Evolutionary conservation across 495 filamentous ascomycete species (phyloP), one percentile per base, ranked within the genome.

Genomic region (Penicillium angulare): DNA sequence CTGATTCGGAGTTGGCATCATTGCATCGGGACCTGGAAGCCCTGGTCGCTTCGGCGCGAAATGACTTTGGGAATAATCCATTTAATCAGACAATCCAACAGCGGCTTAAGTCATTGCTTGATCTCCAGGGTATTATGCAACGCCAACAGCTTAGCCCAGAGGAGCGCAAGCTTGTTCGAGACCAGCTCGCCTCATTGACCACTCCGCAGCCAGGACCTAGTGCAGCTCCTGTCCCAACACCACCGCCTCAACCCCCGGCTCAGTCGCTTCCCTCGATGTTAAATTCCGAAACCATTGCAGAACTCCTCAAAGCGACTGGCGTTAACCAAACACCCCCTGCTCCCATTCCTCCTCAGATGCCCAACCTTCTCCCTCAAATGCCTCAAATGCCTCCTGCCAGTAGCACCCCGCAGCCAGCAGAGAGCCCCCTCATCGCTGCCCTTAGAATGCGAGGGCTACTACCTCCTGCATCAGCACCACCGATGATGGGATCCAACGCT

Each of bases 71-170:
- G 52, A 79, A 79, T 43, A 86, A 83, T 66, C 85, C 83, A 32
- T 79, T 81, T 71, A 87, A 96, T 74, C 71, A 76, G 66, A 79
- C 81, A 61, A 77, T 86, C 55, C 85, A 90, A 69, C 82, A 81
- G 51, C 86, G 85, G 60, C 69, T 97, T 61, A 87, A 92, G 67
- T 90, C 92, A 16, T 79, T 97, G 56, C 71, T 95, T 67, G 89
- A 92, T 67, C 79, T 97, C 53, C 86, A 96, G 71, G 80, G 67
- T 39, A 84, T 96, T 60, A 72, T 97, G 68, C 79, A 87, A 61
- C 84, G 76, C 55, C 88, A 89, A 62, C 81, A 89, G 59, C 79
- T 96, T 59, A 83, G 87, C 39, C 85, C 83, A 62, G 83, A 90
- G 56, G 85, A 95, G 72, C 77, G 96, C 56, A 83, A 83, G 66